A percentile compares a stretch with the other conserved stretches of the same genome.
phyloP scores from a whole-genome alignment of 2,329 filamentous ascomycete species.

The Metarhizium album region DNA sequence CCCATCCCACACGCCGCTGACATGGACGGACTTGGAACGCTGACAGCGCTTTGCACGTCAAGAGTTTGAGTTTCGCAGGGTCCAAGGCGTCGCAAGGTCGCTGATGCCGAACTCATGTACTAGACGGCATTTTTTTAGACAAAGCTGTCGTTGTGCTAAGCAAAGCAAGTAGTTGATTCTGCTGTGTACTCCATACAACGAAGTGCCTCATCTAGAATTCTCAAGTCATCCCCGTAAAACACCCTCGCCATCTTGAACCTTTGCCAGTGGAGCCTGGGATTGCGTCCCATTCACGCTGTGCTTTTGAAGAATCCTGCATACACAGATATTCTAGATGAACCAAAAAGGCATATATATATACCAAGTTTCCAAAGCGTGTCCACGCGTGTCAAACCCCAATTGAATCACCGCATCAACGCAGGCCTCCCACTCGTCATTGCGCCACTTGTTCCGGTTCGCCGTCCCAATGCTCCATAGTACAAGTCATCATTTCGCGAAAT shows the following conservation, averaged over 20 bases:
- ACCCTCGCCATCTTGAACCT: neutral
- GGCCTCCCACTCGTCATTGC: slow-evolving; percentile 4
- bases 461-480: slow-evolving; percentile 8
- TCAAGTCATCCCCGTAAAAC: neutral
- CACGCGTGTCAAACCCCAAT: slow-evolving; percentile 5
- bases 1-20: too few species aligned
- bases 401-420: slow-evolving; percentile 1
- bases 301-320: neutral
- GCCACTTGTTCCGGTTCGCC: slow-evolving; percentile 12
- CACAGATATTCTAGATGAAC: neutral
- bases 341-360: slow-evolving; percentile 1
- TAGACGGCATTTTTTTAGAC: neutral
- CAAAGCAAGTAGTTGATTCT: neutral
- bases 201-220: neutral
- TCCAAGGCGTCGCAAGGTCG: too few species aligned
- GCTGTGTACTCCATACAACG: neutral
- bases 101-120: too few species aligned
- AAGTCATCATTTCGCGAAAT: slow-evolving; percentile 7
- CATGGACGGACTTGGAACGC: too few species aligned
- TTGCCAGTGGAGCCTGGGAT: neutral
- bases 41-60: too few species aligned
- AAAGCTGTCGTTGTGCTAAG: neutral
- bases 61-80: too few species aligned
- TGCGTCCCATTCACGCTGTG: neutral
- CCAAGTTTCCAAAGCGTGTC: slow-evolving; percentile 2